Evolutionary conservation across 306 rosid species (phyloP).

Genomic region (Aeschynomene evenia): DNA sequence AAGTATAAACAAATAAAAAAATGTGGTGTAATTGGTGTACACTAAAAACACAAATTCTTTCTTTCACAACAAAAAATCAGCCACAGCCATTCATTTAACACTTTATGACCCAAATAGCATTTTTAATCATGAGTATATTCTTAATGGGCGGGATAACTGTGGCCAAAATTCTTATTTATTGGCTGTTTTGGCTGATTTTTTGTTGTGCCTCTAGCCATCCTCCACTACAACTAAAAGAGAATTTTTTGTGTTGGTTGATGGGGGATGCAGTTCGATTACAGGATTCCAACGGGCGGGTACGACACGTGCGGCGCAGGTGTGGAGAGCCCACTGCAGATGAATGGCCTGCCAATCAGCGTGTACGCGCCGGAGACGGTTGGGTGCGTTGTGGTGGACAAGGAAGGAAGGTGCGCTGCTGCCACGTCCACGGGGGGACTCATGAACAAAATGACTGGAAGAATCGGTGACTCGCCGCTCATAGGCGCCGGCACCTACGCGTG

Average conservation of each 20-base stretch:
- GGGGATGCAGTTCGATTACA: conserved; percentile 67
- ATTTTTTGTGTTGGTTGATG: not conserved
- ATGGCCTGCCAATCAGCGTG: conserved; percentile 77
- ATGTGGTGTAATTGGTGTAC: not conserved
- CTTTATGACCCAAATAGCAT: no score
- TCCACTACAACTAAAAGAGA: no score
- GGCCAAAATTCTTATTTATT: no score
- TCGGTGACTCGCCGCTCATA: conserved; percentile 86
- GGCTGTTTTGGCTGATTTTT: no score
- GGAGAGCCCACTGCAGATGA: conserved; percentile 70
- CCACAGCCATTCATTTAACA: no score
- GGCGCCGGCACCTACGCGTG: conserved; percentile 95
- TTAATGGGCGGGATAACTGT: no score
- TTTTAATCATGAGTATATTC: no score
- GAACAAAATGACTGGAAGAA: conserved; percentile 80
- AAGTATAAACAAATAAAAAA: no score
- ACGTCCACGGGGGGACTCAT: conserved; percentile 91
- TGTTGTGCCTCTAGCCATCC: no score
- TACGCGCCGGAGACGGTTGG: conserved; percentile 97
- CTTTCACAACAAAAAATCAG: no score
- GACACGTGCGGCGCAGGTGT: conserved; percentile 57
- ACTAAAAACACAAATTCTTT: no score
- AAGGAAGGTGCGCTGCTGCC: conserved; percentile 78
- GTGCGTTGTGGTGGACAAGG: conserved; percentile 81
- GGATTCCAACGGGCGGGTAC: conserved; percentile 49